Evolutionary conservation across 768 basidiomycete genomes (phyloP), one percentile per base, ranked within the genome.

Genomic region (Hemileccinum rubropunctum): DNA sequence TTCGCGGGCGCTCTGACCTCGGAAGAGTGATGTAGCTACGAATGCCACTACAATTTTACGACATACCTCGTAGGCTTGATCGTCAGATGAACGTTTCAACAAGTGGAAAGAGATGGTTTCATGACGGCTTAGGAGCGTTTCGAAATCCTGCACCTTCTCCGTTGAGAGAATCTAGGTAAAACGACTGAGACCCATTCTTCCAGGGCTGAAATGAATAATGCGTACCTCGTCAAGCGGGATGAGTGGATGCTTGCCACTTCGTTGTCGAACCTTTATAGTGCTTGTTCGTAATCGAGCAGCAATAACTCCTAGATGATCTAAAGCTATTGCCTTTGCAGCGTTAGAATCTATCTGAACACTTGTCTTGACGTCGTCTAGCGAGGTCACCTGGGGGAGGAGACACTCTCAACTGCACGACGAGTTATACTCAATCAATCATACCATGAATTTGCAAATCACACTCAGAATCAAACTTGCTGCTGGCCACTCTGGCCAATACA

Each of bases 401-500:
- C 1, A 14, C 6, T 11, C 47, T 42, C 17, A 26, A 18, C 20
- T 28, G 5, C 10, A 13, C n/a, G 14, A 32, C 14, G 34, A 1
- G 4, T 13, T 6, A 12, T 35, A 32, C 35, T 42, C 37, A 15
- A 45, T 28, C 7, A 21, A 13, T 57, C 77, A 10, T 51, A 92
- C 95, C 91, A 98, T 91, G 57, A 84, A 86, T 63, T 85, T 88
- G 55, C 84, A 88, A 7, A 86, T 81, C 41, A 97, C 86, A 38
- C 78, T 81, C 33, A 98, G 71, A 34, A 97, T 74, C 15, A 97
- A 69, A 37, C 84, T 79, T 2, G 97, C 91, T 10, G 91, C 95
- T 6, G 97, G 97, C 94, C 95, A 99, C 68, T 99, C 97, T 0
- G 97, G 95, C 83, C 91, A 91, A 64, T 88, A 94, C 6, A 98